These are phyloP conservation scores for Sclerotinia borealis DNA, from an alignment of 2,329 filamentous ascomycete species.

Conservation along the genomic window DNA sequence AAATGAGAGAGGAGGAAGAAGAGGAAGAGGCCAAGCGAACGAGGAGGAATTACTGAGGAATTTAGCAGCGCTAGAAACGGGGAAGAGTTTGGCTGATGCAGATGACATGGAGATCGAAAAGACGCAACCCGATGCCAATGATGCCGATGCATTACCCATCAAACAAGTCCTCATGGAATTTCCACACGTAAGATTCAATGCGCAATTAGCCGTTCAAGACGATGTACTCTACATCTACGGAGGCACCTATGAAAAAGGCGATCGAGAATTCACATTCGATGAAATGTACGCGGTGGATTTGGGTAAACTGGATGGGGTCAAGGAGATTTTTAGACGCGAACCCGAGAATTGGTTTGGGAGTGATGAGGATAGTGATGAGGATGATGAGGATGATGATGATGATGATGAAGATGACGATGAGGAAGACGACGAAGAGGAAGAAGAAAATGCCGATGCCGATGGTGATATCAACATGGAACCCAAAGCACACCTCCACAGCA, in stretches of 20 bases:
- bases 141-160: constrained; percentile 45
- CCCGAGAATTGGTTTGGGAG: constrained; percentile 78
- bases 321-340: constrained; percentile 80
- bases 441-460: constrained; percentile 43
- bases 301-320: constrained; percentile 91
- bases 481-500: no score
- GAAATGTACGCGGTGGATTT: constrained; percentile 90
- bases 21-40: constrained; percentile 77
- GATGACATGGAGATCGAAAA: constrained; percentile 44
- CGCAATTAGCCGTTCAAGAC: constrained; percentile 82
- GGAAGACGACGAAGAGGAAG: constrained; percentile 43
- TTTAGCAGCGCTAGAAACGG: constrained; percentile 76
- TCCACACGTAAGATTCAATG: constrained; percentile 86
- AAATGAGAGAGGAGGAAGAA: constrained; percentile 53
- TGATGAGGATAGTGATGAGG: constrained; percentile 55
- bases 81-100: constrained; percentile 52
- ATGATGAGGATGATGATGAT: constrained; percentile 49
- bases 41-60: constrained; percentile 88
- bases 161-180: constrained; percentile 71
- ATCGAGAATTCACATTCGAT: constrained; percentile 92
- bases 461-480: constrained; percentile 38
- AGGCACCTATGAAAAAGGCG: constrained; percentile 90
- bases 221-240: constrained; percentile 93
- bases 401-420: constrained; percentile 43
- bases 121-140: constrained; percentile 42